Base-by-base conservation (phyloP, 2,329 filamentous ascomycete species). In the Periconia digitata region DNA sequence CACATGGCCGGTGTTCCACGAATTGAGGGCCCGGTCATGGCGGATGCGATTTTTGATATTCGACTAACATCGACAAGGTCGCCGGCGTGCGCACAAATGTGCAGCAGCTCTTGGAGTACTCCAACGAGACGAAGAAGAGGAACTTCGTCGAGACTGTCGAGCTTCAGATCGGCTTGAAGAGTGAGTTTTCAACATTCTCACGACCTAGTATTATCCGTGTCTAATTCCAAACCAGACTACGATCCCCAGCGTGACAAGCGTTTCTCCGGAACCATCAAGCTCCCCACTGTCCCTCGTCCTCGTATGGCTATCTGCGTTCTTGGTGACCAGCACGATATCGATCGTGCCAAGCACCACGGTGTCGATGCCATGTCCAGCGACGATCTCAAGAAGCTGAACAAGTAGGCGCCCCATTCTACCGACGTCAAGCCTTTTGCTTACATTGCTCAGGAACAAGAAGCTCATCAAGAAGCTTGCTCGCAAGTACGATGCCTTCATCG, bases 381-480 rank as follows among this genome's bases (percentile, higher is more conserved):
- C 72, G 94, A 99, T 80, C 82, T 99, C 81, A 99, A 99, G 90
- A 99, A 99, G 89, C 90, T 99, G 68, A 99, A 99, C 89, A 99
- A 99, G n/a, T n/a, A n/a, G n/a, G n/a, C n/a, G n/a, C n/a, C n/a
- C n/a, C n/a, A n/a, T n/a, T n/a, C n/a, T n/a, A n/a, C n/a, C n/a
- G n/a, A n/a, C n/a, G n/a, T n/a, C n/a, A n/a, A n/a, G n/a, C n/a
- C n/a, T n/a, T n/a, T n/a, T n/a, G n/a, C n/a, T n/a, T n/a, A n/a
- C n/a, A n/a, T n/a, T n/a, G n/a, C n/a, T n/a, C n/a, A n/a, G n/a
- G 90, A 99, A 99, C 90, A 97, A 99, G 90, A 99, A 99, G 89
- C 87, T 97, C 73, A 96, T 99, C 87, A 99, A 99, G 91, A 99
- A 99, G 89, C 89, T 99, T 65, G 94, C 94, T 60, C 91, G 92